phyloP scores from a whole-genome alignment of 2,329 filamentous ascomycete genomes.

The Penicillium griseofulvum region DNA sequence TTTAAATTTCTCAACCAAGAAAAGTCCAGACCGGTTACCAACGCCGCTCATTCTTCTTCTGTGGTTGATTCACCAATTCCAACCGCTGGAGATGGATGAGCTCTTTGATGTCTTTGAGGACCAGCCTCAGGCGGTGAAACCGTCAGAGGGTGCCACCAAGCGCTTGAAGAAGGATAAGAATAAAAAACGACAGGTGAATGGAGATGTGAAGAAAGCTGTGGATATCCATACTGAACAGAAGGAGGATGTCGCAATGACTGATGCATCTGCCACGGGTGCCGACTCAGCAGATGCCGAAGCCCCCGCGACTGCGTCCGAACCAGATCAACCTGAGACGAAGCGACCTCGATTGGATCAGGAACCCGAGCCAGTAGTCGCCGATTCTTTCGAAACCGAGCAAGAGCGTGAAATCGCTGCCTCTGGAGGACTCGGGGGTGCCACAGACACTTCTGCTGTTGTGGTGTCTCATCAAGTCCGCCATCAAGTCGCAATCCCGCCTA shows the following conservation, averaged over 20 bases:
- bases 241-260: slow-evolving; percentile 23
- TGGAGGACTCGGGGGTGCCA: slow-evolving; percentile 62
- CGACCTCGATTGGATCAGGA: slow-evolving; percentile 56
- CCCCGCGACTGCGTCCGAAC: slow-evolving; percentile 27
- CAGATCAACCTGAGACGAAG: slow-evolving; percentile 46
- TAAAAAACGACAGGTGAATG: slow-evolving; percentile 86
- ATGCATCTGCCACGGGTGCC: slow-evolving; percentile 19
- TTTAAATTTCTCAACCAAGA: slow-evolving; percentile 35
- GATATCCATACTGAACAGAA: slow-evolving; percentile 31
- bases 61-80: slow-evolving; percentile 13
- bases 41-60: slow-evolving; percentile 15
- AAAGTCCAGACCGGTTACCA: slow-evolving; percentile 19
- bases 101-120: slow-evolving; percentile 81
- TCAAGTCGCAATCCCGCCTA: slow-evolving; percentile 90
- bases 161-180: slow-evolving; percentile 58
- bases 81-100: slow-evolving; percentile 62
- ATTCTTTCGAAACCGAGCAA: slow-evolving; percentile 92
- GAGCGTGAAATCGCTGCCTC: slow-evolving; percentile 84
- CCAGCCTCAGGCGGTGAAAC: slow-evolving; percentile 49
- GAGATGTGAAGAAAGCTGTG: slow-evolving; percentile 62
- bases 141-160: slow-evolving; percentile 33
- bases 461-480: slow-evolving; percentile 97
- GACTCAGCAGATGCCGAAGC: slow-evolving; percentile 17
- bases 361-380: slow-evolving; percentile 78
- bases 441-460: slow-evolving; percentile 66